Evolutionary conservation across 202 grass and related monocot genomes (phyloP).

Genomic region (Hordeum pubiflorum): DNA sequence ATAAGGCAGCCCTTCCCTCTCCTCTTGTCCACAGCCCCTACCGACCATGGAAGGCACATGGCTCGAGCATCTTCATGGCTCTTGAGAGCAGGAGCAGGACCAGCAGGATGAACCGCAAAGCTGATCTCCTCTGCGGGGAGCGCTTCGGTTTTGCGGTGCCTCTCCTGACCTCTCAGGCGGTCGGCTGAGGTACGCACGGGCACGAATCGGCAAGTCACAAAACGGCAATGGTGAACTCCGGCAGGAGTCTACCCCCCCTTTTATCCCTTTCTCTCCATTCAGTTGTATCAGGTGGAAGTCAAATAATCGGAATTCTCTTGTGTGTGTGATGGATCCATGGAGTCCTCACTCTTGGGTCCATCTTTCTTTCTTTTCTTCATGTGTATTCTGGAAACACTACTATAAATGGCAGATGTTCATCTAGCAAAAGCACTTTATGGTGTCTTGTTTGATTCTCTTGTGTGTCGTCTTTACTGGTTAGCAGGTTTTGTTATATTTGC

Average conservation of each 20-base stretch:
- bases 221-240: conserved; percentile 62
- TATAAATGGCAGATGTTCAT: conserved; percentile 10
- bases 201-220: conserved; percentile 79
- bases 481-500: background rate
- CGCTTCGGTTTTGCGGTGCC: conserved; percentile 21
- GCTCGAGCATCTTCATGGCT: conserved; percentile 54
- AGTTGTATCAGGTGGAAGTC: conserved; percentile 14
- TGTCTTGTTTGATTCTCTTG: conserved; percentile 10
- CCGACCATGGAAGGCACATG: conserved; percentile 44
- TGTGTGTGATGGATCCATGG: conserved; percentile 13
- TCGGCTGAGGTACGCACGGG: conserved; percentile 34
- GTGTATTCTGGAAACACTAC: conserved; percentile 9
- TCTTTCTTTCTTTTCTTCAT: background rate
- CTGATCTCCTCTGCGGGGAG: conserved; percentile 25
- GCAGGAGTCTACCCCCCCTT: conserved; percentile 28
- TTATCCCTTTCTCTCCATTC: background rate
- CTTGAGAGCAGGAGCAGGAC: conserved; percentile 38
- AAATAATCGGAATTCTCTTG: conserved; percentile 17
- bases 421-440: background rate
- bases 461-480: background rate
- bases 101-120: conserved; percentile 29
- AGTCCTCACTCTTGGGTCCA: conserved; percentile 9
- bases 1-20: conserved; percentile 22
- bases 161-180: conserved; percentile 25
- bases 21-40: conserved; percentile 15